Conservation (phyloP, 257 asterid species). For the Henckelia pumila region DNA sequence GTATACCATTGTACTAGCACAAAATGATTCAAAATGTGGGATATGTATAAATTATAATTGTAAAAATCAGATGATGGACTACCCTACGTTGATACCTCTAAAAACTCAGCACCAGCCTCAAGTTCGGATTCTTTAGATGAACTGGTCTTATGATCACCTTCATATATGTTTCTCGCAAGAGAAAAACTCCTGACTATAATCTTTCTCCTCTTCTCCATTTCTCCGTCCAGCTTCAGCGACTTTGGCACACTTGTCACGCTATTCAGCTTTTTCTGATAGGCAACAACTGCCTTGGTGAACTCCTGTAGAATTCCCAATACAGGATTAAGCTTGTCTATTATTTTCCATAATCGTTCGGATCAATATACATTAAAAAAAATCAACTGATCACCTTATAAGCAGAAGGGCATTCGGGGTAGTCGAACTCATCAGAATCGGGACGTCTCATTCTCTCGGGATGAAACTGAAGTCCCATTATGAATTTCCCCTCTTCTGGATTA, state of each 20-base stretch:
- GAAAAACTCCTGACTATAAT: conserved; percentile 38
- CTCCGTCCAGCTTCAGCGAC: conserved; percentile 34
- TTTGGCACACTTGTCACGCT: conserved; percentile 24
- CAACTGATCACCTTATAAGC: conserved; percentile 14
- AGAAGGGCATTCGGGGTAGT: conserved; percentile 65
- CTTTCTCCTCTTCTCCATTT: conserved; percentile 44
- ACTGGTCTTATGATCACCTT: not conserved
- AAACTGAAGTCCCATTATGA: conserved; percentile 85
- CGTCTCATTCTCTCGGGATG: conserved; percentile 88
- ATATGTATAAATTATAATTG: no score
- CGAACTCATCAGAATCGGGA: conserved; percentile 57
- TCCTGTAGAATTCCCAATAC: conserved; percentile 26
- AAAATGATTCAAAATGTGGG: no score
- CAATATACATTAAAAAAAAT: not conserved
- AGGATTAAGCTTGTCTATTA: not conserved
- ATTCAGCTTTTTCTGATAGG: conserved; percentile 40
- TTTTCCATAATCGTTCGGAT: no score
- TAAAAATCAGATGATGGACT: no score
- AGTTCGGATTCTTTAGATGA: no score
- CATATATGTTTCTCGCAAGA: conserved; percentile 35
- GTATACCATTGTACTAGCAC: no score
- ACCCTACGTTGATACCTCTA: no score
- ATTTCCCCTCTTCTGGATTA: conserved; percentile 80
- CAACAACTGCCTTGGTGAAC: conserved; percentile 46
- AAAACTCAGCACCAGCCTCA: no score